These are phyloP conservation scores for Diaporthe capsici DNA, from an alignment of 2,329 filamentous ascomycete genomes.

Conservation along the genomic window DNA sequence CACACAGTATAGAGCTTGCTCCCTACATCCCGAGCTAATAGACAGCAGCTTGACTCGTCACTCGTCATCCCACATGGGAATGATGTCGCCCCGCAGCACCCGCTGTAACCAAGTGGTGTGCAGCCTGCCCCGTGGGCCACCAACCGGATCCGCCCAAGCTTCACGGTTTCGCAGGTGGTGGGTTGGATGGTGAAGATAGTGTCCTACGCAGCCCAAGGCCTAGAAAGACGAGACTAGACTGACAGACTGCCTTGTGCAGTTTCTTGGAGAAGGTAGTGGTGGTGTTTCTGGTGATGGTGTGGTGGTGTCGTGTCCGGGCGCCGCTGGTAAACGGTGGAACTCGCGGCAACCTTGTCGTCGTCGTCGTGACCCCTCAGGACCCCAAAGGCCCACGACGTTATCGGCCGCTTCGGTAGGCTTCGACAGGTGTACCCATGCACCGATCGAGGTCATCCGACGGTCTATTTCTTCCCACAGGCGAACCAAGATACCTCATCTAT, in stretches of 20 bases:
- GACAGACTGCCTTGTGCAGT: not conserved
- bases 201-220: not conserved
- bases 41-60: slow-evolving; percentile 34
- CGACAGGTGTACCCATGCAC: slow-evolving; percentile 26
- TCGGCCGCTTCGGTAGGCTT: slow-evolving; percentile 20
- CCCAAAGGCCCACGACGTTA: slow-evolving; percentile 4
- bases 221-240: slow-evolving; percentile 11
- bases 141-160: slow-evolving; percentile 30
- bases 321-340: slow-evolving; percentile 16
- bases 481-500: slow-evolving; percentile 11
- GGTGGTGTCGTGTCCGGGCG: slow-evolving; percentile 11
- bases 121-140: slow-evolving; percentile 27
- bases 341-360: slow-evolving; percentile 29
- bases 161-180: slow-evolving; percentile 13
- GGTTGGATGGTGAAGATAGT: slow-evolving; percentile 17
- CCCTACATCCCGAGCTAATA: slow-evolving; percentile 4
- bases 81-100: slow-evolving; percentile 31
- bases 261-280: not conserved
- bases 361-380: slow-evolving; percentile 1
- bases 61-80: slow-evolving; percentile 35
- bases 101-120: slow-evolving; percentile 33
- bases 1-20: slow-evolving; percentile 22
- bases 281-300: slow-evolving; percentile 26
- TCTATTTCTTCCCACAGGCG: not conserved
- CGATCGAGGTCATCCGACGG: slow-evolving; percentile 32